Evolutionary conservation across 805 yeast genomes (phyloP).

Genomic region (Ogataea pini): DNA sequence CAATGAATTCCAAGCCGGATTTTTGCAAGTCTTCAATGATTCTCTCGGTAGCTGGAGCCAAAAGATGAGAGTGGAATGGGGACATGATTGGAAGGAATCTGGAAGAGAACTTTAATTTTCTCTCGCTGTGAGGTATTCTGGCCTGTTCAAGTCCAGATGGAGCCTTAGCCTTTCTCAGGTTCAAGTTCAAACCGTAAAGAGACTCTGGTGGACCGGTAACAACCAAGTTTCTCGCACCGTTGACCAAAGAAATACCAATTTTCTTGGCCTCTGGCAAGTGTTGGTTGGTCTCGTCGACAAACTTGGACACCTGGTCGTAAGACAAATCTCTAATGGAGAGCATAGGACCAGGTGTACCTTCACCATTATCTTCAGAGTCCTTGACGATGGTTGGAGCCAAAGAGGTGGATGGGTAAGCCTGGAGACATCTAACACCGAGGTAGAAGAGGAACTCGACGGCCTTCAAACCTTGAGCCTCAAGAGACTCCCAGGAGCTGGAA

Average conservation of each 20-base stretch:
- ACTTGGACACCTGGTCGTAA: slow-evolving; percentile 72
- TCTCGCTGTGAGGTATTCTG: slow-evolving; percentile 88
- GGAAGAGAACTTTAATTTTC: slow-evolving; percentile 91
- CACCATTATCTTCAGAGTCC: slow-evolving; percentile 90
- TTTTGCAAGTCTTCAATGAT: slow-evolving; percentile 66
- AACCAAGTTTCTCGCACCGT: slow-evolving; percentile 95
- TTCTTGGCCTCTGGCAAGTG: slow-evolving; percentile 92
- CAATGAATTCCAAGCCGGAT: slow-evolving; percentile 57
- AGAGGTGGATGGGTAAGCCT: slow-evolving; percentile 89
- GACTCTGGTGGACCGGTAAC: slow-evolving; percentile 99
- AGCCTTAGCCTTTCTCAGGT: slow-evolving; percentile 92
- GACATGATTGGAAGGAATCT: slow-evolving; percentile 93
- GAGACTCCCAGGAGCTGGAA: slow-evolving; percentile 82
- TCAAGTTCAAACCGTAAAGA: slow-evolving; percentile 88
- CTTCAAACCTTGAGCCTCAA: slow-evolving; percentile 67
- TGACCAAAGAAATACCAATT: slow-evolving; percentile 84
- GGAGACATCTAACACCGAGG: slow-evolving; percentile 90
- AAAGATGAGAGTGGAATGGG: slow-evolving; percentile 93
- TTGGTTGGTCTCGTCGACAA: slow-evolving; percentile 83
- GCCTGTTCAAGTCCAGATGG: slow-evolving; percentile 93
- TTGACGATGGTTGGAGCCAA: slow-evolving; percentile 90
- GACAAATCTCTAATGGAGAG: slow-evolving; percentile 89
- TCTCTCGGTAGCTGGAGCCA: slow-evolving; percentile 66
- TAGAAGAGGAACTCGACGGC: slow-evolving; percentile 86
- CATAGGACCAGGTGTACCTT: slow-evolving; percentile 98